Conservation (phyloP, 2,329 filamentous ascomycete genomes). For the Cladosporium sp. region DNA sequence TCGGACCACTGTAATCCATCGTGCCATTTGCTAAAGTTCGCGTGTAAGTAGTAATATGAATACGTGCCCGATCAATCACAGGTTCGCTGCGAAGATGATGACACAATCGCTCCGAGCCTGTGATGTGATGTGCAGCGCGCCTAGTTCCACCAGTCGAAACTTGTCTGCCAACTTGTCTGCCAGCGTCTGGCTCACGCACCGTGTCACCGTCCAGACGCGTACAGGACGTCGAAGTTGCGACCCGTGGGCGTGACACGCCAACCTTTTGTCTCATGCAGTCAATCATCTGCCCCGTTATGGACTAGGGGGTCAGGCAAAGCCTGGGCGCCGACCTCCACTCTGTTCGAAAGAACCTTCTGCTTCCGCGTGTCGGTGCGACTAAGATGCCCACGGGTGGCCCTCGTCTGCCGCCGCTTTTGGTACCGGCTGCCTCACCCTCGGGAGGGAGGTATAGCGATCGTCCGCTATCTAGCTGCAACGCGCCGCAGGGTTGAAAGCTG, state of each 20-base stretch:
- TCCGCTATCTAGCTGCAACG: constrained; percentile 11
- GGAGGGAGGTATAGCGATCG: constrained; percentile 9
- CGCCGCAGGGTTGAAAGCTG: constrained; percentile 1
- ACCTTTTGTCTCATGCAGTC: constrained; percentile 9
- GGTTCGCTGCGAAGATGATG: background rate
- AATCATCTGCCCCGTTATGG: constrained; percentile 2
- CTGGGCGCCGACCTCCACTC: constrained; percentile 7
- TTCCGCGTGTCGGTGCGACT: constrained; percentile 10
- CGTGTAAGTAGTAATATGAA: background rate
- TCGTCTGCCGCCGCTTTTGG: background rate
- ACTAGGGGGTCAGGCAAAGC: background rate
- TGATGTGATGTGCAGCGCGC: constrained; percentile 7
- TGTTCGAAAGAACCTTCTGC: constrained; percentile 11
- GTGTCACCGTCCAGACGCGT: constrained; percentile 1
- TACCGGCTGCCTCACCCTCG: background rate
- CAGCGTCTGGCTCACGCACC: background rate
- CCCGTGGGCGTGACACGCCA: constrained; percentile 8
- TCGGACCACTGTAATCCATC: constrained; percentile 8
- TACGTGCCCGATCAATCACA: background rate
- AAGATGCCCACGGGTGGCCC: constrained; percentile 2
- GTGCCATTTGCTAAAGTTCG: background rate
- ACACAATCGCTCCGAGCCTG: constrained; percentile 5
- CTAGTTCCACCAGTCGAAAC: constrained; percentile 1
- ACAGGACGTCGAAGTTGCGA: background rate
- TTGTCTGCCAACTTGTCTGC: constrained; percentile 1